Base-by-base conservation (phyloP, 768 basidiomycete genomes). In the Russula sp. region DNA sequence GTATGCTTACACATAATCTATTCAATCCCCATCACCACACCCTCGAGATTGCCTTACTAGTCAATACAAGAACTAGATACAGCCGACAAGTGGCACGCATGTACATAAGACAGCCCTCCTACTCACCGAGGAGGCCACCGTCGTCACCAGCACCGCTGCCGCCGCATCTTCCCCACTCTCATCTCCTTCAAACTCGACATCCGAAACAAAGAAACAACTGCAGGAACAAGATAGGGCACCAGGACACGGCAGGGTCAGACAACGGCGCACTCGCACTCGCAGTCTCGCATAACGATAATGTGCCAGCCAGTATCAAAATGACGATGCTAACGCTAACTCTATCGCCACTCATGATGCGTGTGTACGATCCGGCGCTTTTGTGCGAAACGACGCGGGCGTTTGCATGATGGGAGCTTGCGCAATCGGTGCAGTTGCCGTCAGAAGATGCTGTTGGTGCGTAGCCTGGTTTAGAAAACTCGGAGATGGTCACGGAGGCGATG, bases 321-420 rank as follows among this genome's bases (percentile, higher is more conserved):
- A 84, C 83, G 7, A 92, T 90, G 0, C 77, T 82, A 53, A 87
- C 84, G 2, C 73, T 91, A 34, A 74, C 77, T 10, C 78, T 94
- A 32, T 78, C 79, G 59, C 81, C 81, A 36, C 82, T 84, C 57
- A 79, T 82, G 46, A 92, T 91, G 18, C 83, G 81, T 62, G 88
- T 88, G 20, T 92, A 90, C 69, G 90, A 92, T 67, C 80, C 86
- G 3, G 80, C 80, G 32, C 90, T 92, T 72, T 72, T 92, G 54
- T 80, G 86, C 7, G 84, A 84, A 54, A 85, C 87, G 0, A 76
- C 74, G 62, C 81, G 90, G 38, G 83, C 87, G 2, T 87, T 92
- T 67, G 89, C 91, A 13, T 90, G 84, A 65, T 93, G 90, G 90
- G 87, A 90, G 72, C 82, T 93, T 28, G 84, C 87, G 26, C 73